These are phyloP conservation scores for Anastatica hierochuntica DNA, from an alignment of 345 rosid species.

Conservation along the genomic window DNA sequence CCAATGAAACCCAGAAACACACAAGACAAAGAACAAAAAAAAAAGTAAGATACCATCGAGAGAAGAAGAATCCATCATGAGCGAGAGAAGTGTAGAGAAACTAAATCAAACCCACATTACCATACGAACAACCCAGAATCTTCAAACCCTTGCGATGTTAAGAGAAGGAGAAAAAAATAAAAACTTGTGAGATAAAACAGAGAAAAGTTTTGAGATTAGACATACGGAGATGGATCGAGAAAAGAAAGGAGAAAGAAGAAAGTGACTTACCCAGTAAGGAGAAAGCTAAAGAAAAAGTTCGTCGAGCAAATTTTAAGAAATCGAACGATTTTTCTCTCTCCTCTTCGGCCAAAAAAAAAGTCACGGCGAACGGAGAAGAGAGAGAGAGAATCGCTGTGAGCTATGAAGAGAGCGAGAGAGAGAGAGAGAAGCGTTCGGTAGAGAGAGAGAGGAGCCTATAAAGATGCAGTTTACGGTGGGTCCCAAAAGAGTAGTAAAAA, in stretches of 20 bases:
- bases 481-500: not conserved
- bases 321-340: conserved; percentile 11
- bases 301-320: not conserved
- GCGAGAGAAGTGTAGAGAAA: conserved; percentile 1
- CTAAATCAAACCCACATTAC: conserved; percentile 28
- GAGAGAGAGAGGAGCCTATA: conserved; percentile 10
- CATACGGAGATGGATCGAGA: not conserved
- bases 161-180: not conserved
- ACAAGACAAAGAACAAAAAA: too few relatives aligned
- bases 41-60: conserved; percentile 20
- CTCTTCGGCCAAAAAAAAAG: conserved; percentile 11
- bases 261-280: conserved; percentile 17
- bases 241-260: not conserved
- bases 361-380: conserved; percentile 8
- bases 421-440: too few relatives aligned
- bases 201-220: conserved; percentile 7
- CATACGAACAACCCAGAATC: not conserved
- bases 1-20: too few relatives aligned
- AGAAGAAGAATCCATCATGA: conserved; percentile 30
- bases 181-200: too few relatives aligned
- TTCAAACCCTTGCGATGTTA: conserved; percentile 13
- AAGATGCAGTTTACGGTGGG: conserved; percentile 24
- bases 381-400: too few relatives aligned
- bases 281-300: conserved; percentile 7
- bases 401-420: not conserved